Percentiles rank a stretch among this genome's conserved stretches.
Evolutionary conservation across 345 rosid genomes (phyloP).

Genomic region (Conringia planisiliqua): DNA sequence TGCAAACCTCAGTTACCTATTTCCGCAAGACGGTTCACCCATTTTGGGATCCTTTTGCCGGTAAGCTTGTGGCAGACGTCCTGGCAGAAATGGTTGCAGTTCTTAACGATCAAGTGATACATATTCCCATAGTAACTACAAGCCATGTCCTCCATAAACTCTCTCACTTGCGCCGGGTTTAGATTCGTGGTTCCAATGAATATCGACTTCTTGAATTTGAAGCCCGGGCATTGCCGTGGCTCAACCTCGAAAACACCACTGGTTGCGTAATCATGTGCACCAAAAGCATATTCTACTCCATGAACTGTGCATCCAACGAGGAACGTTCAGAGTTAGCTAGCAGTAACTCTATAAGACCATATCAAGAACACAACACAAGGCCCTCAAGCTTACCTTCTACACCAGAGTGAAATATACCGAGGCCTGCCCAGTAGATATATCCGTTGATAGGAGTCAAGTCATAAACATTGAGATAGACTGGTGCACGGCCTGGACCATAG

Average conservation of each 20-base stretch:
- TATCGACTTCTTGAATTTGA: slow-evolving; percentile 87
- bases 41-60: slow-evolving; percentile 71
- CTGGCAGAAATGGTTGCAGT: slow-evolving; percentile 92
- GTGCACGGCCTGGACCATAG: slow-evolving; percentile 57
- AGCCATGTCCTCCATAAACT: slow-evolving; percentile 81
- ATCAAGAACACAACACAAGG: slow-evolving; percentile 1
- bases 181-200: slow-evolving; percentile 82
- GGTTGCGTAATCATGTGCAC: slow-evolving; percentile 85
- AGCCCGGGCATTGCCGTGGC: slow-evolving; percentile 91
- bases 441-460: slow-evolving; percentile 90
- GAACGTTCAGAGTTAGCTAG: neutral
- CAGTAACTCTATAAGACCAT: neutral
- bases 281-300: slow-evolving; percentile 95
- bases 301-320: slow-evolving; percentile 49
- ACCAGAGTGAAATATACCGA: slow-evolving; percentile 96
- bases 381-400: slow-evolving; percentile 70
- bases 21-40: slow-evolving; percentile 90
- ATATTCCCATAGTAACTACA: slow-evolving; percentile 75
- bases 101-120: slow-evolving; percentile 86
- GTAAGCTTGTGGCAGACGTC: slow-evolving; percentile 75
- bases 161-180: slow-evolving; percentile 76
- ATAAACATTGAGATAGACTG: slow-evolving; percentile 90
- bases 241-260: slow-evolving; percentile 97
- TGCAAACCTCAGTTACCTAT: slow-evolving; percentile 49
- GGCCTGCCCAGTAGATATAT: slow-evolving; percentile 93